Percentiles rank a stretch among this genome's conserved stretches.
Evolutionary conservation across 1,139 yeast species (phyloP).

Genomic region (Yamadazyma mexicana): DNA sequence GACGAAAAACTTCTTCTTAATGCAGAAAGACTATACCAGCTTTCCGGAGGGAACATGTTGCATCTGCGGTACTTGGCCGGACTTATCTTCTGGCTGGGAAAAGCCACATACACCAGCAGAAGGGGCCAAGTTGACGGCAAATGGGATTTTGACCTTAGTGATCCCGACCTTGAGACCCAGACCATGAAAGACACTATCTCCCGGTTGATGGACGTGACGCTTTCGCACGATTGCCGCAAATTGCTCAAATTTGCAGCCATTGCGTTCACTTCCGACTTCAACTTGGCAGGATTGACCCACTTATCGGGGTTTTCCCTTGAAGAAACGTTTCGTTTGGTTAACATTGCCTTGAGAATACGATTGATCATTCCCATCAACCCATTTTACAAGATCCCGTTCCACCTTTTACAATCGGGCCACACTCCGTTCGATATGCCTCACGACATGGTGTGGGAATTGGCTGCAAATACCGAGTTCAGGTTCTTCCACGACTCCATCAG

Average conservation of each 20-base stretch:
- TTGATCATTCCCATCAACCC: conserved; percentile 42
- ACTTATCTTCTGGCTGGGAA: conserved; percentile 10
- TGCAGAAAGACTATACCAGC: conserved; percentile 5
- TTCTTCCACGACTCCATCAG: conserved; percentile 41
- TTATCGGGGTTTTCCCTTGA: conserved; percentile 35
- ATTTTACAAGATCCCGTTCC: conserved; percentile 52
- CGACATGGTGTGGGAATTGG: conserved; percentile 35
- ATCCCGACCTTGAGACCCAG: conserved; percentile 7
- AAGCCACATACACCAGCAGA: conserved; percentile 9
- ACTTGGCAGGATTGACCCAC: conserved; percentile 41
- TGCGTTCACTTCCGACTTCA: conserved; percentile 41
- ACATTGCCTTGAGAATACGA: conserved; percentile 32
- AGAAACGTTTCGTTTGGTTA: conserved; percentile 28
- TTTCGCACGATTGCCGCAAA: conserved; percentile 16
- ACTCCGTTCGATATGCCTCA: conserved; percentile 41
- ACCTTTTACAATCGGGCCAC: conserved; percentile 25
- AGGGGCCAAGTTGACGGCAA: conserved; percentile 10
- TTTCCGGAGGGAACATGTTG: conserved; percentile 19
- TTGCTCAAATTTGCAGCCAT: conserved; percentile 48
- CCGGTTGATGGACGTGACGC: conserved; percentile 14
- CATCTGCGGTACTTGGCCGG: conserved; percentile 14
- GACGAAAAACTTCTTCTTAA: conserved; percentile 8
- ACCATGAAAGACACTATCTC: conserved; percentile 13
- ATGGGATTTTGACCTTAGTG: conserved; percentile 13
- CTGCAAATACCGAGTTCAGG: conserved; percentile 31